Evolutionary conservation across 2,329 filamentous ascomycete genomes (phyloP).

Genomic region (Verticillium isaacii): DNA sequence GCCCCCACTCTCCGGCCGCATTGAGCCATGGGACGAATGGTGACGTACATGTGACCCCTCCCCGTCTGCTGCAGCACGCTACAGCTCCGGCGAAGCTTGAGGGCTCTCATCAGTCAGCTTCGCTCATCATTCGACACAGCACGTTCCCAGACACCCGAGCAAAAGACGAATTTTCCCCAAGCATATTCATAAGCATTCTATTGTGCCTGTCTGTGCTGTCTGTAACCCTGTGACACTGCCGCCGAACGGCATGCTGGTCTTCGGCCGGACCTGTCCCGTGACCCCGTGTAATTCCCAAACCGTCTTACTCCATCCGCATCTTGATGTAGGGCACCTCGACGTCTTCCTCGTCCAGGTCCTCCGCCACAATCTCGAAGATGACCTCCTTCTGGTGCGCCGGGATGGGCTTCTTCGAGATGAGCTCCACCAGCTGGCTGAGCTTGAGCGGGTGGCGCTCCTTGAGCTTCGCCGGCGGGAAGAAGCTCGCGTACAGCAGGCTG

Average conservation of each 20-base stretch:
- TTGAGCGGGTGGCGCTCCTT: constrained; percentile 81
- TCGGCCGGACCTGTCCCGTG: background rate
- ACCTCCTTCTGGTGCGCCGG: constrained; percentile 90
- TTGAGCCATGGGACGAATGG: constrained; percentile 22
- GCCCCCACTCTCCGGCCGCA: background rate
- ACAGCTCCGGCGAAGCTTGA: no score
- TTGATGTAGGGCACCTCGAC: constrained; percentile 97
- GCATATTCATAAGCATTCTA: background rate
- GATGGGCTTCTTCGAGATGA: constrained; percentile 86
- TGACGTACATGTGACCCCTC: constrained; percentile 23
- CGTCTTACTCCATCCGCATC: constrained; percentile 58
- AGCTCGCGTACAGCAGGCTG: constrained; percentile 87
- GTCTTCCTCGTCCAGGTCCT: constrained; percentile 85
- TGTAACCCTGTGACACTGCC: background rate
- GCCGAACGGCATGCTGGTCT: background rate
- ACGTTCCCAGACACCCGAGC: no score
- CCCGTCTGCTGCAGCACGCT: no score
- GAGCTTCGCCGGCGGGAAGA: constrained; percentile 74
- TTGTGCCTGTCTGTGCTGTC: background rate
- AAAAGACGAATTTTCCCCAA: no score
- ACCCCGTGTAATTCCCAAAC: background rate
- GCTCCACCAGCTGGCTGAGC: constrained; percentile 82
- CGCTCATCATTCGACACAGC: no score
- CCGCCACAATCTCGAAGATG: constrained; percentile 92
- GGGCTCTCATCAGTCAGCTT: no score